phyloP scores from a whole-genome alignment of 257 asterid genomes.

The Fraxinus cuspidata region DNA sequence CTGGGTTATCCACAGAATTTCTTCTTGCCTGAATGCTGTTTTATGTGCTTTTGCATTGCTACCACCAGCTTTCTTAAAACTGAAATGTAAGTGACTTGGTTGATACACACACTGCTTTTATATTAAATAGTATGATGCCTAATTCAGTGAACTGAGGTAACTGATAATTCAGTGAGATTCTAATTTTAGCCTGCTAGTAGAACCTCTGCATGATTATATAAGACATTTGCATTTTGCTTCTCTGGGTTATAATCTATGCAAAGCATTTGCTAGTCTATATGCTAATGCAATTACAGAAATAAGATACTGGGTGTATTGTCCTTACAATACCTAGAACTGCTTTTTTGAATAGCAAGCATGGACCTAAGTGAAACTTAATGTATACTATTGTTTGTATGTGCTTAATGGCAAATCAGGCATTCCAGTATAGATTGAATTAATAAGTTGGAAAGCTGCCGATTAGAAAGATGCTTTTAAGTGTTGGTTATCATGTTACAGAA shows the following conservation, averaged over 20 bases:
- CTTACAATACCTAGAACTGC: neutral
- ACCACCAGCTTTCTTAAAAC: neutral
- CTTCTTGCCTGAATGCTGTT: neutral
- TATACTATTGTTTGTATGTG: neutral
- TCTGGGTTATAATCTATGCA: neutral
- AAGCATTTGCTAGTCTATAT: neutral
- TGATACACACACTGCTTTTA: neutral
- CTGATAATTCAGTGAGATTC: neutral
- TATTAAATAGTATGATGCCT: neutral
- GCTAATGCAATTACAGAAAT: neutral
- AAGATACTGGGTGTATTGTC: neutral
- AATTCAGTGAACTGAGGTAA: neutral
- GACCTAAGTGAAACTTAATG: neutral
- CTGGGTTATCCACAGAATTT: neutral
- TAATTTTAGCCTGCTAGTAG: neutral
- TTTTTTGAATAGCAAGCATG: neutral
- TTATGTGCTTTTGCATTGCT: neutral
- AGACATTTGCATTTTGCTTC: neutral
- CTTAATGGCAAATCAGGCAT: neutral
- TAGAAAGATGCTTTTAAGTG: neutral
- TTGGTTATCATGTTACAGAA: neutral
- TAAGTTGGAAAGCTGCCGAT: neutral
- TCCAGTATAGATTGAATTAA: neutral
- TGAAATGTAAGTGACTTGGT: neutral
- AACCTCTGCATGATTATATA: neutral